Conservation (phyloP, 2,329 filamentous ascomycete species). For the Aspergillaceae sp. region DNA sequence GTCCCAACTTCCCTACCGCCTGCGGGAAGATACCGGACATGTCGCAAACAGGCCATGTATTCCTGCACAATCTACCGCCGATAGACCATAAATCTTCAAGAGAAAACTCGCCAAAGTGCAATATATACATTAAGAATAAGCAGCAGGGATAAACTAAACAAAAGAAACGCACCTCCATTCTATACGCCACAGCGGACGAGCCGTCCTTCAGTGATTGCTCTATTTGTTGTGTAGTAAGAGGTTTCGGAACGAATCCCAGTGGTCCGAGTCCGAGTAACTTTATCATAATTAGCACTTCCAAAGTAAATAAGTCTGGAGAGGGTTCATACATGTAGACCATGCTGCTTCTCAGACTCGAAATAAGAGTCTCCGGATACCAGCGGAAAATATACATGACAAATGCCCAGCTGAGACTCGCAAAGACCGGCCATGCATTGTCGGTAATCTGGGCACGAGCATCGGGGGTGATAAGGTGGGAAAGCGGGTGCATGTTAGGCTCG, state of each 20-base stretch:
- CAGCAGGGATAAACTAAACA: not conserved
- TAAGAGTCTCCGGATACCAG: slow-evolving; percentile 82
- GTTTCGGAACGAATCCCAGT: slow-evolving; percentile 79
- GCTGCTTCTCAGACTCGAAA: slow-evolving; percentile 82
- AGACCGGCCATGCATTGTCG: slow-evolving; percentile 80
- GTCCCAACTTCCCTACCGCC: not conserved
- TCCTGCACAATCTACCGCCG: too few species aligned
- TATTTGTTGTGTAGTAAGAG: slow-evolving; percentile 76
- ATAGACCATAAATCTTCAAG: not conserved
- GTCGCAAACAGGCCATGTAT: too few species aligned
- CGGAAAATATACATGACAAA: slow-evolving; percentile 92
- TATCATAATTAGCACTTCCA: slow-evolving; percentile 2
- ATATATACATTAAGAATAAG: not conserved
- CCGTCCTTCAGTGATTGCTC: not conserved
- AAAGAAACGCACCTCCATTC: not conserved
- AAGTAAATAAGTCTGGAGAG: not conserved
- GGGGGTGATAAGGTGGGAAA: slow-evolving; percentile 36
- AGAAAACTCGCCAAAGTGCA: not conserved
- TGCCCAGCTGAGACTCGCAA: slow-evolving; percentile 85
- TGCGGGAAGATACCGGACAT: too few species aligned
- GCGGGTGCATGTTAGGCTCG: slow-evolving; percentile 44
- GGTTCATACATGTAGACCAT: slow-evolving; percentile 89
- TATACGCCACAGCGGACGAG: not conserved
- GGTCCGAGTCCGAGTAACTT: slow-evolving; percentile 69
- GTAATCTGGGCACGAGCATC: slow-evolving; percentile 45